These are phyloP conservation scores for Tolypocladium nubicola DNA, from an alignment of 2,329 filamentous ascomycete genomes.

Conservation along the genomic window DNA sequence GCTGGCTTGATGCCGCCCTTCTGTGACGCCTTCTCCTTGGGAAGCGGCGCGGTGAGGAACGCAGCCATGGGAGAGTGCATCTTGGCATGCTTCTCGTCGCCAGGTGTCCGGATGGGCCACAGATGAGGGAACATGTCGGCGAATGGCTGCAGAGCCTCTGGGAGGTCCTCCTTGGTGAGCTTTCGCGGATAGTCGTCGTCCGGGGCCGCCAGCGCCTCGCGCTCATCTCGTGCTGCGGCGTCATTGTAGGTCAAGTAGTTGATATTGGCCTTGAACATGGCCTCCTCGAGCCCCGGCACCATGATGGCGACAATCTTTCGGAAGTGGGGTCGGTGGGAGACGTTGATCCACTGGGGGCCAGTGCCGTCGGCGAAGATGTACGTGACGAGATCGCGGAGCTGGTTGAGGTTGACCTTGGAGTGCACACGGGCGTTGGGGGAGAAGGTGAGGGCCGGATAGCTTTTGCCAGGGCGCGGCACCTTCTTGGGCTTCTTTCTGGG, in stretches of 20 bases:
- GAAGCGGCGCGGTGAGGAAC: slow-evolving; percentile 66
- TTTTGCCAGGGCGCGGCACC: slow-evolving; percentile 41
- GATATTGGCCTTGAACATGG: slow-evolving; percentile 65
- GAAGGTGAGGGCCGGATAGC: slow-evolving; percentile 51
- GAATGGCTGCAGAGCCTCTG: slow-evolving; percentile 51
- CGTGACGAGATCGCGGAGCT: slow-evolving; percentile 52
- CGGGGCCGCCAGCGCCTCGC: slow-evolving; percentile 30
- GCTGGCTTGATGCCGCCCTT: slow-evolving; percentile 50
- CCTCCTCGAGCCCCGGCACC: slow-evolving; percentile 83
- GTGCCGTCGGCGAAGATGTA: slow-evolving; percentile 58
- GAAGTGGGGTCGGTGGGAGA: slow-evolving; percentile 52
- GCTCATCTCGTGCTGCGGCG: slow-evolving; percentile 15
- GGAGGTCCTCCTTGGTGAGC: slow-evolving; percentile 39
- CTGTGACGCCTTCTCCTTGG: slow-evolving; percentile 52
- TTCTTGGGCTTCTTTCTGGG: slow-evolving; percentile 51
- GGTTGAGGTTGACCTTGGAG: slow-evolving; percentile 50
- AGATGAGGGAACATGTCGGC: slow-evolving; percentile 76
- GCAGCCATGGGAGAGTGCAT: slow-evolving; percentile 82
- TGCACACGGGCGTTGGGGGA: slow-evolving; percentile 47
- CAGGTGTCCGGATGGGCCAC: slow-evolving; percentile 82
- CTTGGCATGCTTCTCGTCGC: slow-evolving; percentile 69
- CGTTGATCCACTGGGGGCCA: slow-evolving; percentile 54
- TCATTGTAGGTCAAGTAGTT: slow-evolving; percentile 37
- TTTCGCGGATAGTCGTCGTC: slow-evolving; percentile 50
- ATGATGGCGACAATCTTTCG: slow-evolving; percentile 80